Percentiles rank a stretch among this genome's conserved stretches.
phyloP scores from a whole-genome alignment of 768 basidiomycete genomes.

The Tulasnella sp. region DNA sequence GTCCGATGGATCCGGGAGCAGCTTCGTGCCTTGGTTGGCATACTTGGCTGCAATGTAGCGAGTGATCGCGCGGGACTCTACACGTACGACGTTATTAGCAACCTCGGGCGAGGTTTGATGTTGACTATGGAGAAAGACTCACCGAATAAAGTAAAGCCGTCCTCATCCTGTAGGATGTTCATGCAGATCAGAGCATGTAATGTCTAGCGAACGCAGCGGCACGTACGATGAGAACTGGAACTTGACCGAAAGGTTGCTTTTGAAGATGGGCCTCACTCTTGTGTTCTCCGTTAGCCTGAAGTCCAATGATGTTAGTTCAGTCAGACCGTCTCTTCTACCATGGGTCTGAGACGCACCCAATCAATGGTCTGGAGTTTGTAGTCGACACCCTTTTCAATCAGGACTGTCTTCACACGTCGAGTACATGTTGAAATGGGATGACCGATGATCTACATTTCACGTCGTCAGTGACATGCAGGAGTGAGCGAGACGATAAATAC shows the following conservation, averaged over 20 bases:
- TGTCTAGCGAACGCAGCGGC: background rate
- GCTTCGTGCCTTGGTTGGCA: constrained; percentile 34
- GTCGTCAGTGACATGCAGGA: background rate
- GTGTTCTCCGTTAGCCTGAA: constrained; percentile 9
- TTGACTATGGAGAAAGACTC: background rate
- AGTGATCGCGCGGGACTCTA: constrained; percentile 47
- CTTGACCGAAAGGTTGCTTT: constrained; percentile 54
- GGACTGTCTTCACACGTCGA: constrained; percentile 37
- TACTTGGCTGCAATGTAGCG: constrained; percentile 50
- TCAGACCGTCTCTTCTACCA: background rate
- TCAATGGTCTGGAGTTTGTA: constrained; percentile 41
- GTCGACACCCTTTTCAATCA: constrained; percentile 45
- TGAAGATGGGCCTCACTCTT: constrained; percentile 24
- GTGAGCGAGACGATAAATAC: background rate
- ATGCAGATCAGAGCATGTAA: background rate
- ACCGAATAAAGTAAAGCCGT: constrained; percentile 46
- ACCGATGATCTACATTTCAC: constrained; percentile 17
- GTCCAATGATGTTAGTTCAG: background rate
- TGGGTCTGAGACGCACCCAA: background rate
- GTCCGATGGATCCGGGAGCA: constrained; percentile 36
- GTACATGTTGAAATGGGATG: constrained; percentile 35
- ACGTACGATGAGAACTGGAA: constrained; percentile 39
- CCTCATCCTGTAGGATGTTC: constrained; percentile 31
- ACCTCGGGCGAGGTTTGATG: background rate
- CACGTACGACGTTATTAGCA: background rate